A percentile compares a stretch with the other conserved stretches of the same genome.
Conservation (phyloP, 208 protist genomes). For the Trypanosoma scelopori region DNA sequence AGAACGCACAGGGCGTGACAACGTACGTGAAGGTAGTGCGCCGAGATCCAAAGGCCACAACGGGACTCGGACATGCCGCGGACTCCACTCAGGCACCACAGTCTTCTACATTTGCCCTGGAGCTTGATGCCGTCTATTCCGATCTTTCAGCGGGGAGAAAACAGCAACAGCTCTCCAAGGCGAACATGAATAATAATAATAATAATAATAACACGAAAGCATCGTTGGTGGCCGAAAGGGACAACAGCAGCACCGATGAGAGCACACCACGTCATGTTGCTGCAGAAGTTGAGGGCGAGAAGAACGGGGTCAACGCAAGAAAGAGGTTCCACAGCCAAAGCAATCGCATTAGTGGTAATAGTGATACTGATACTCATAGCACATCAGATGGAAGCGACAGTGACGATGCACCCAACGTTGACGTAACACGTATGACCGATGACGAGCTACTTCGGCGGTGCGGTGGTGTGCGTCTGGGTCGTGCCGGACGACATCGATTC, state of each 20-base stretch:
- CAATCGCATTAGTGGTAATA: conserved; percentile 25
- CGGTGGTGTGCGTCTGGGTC: conserved; percentile 79
- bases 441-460: conserved; percentile 69
- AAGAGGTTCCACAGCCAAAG: conserved; percentile 11
- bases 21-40: conserved; percentile 81
- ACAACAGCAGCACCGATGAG: background rate
- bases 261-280: too few species aligned
- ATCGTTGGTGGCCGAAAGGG: background rate
- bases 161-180: background rate
- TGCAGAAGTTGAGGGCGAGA: too few species aligned
- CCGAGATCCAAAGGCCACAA: conserved; percentile 62
- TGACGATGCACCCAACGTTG: conserved; percentile 12
- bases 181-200: background rate
- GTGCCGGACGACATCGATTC: conserved; percentile 80
- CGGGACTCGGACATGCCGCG: conserved; percentile 73
- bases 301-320: conserved; percentile 4
- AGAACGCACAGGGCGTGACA: conserved; percentile 54
- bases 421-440: conserved; percentile 64
- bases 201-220: background rate
- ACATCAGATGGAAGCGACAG: too few species aligned
- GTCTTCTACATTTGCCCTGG: conserved; percentile 54
- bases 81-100: conserved; percentile 45
- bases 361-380: too few species aligned
- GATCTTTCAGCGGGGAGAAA: background rate
- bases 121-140: conserved; percentile 69